phyloP scores from a whole-genome alignment of 2,329 filamentous ascomycete genomes.

The Cercospora berteroae region DNA sequence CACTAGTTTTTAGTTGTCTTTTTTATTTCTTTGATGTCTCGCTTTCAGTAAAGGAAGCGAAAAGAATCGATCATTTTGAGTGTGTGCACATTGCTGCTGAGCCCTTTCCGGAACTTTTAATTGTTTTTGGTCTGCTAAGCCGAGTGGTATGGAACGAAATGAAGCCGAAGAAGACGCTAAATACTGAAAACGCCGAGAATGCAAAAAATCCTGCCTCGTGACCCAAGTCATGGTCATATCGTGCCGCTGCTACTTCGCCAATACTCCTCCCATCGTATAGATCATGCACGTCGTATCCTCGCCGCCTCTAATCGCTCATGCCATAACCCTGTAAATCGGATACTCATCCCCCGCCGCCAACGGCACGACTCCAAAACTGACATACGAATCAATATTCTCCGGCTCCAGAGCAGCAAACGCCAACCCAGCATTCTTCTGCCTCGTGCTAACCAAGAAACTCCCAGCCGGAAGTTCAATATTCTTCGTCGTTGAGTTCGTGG shows the following conservation, averaged over 20 bases:
- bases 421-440: conserved; percentile 41
- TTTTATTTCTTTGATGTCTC: neutral
- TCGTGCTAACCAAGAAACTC: conserved; percentile 37
- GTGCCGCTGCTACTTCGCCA: neutral
- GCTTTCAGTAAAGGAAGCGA: neutral
- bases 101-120: neutral
- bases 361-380: conserved; percentile 40
- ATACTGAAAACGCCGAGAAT: neutral
- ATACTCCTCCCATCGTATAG: neutral
- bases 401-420: conserved; percentile 41
- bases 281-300: neutral
- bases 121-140: neutral
- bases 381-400: conserved; percentile 41
- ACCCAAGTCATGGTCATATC: neutral
- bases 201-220: neutral
- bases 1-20: neutral
- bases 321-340: conserved; percentile 33
- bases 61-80: neutral
- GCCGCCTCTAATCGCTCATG: neutral
- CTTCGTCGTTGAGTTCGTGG: conserved; percentile 30
- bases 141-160: neutral
- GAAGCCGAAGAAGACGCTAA: neutral
- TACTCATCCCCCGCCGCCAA: conserved; percentile 39
- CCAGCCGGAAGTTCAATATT: conserved; percentile 36
- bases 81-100: neutral